phyloP scores from a whole-genome alignment of 495 filamentous ascomycete genomes.

The Cryomyces minteri region DNA sequence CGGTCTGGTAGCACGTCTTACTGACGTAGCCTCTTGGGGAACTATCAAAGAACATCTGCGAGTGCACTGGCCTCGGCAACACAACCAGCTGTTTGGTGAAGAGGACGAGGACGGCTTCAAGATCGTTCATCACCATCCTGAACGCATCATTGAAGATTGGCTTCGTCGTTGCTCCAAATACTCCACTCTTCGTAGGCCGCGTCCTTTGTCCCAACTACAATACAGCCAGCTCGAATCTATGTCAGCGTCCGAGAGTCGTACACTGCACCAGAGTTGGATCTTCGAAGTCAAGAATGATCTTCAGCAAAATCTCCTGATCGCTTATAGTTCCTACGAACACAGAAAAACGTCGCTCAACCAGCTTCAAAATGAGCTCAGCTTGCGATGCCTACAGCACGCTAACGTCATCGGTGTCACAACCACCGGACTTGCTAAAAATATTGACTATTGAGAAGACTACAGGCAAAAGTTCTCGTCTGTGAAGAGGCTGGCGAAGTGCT shows the following conservation, averaged over 20 bases:
- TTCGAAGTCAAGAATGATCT: conserved; percentile 20
- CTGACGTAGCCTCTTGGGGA: conserved; percentile 3
- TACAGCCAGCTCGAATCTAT: conserved; percentile 4
- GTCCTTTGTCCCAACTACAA: conserved; percentile 4
- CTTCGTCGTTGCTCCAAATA: background rate
- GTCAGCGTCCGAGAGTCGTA: conserved; percentile 10
- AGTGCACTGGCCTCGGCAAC: conserved; percentile 1
- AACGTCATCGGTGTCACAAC: conserved; percentile 65
- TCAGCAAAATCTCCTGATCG: conserved; percentile 16
- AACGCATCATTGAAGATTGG: conserved; percentile 5
- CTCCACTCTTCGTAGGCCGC: background rate
- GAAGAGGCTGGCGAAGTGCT: conserved; percentile 70
- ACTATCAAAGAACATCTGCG: conserved; percentile 6
- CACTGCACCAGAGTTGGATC: conserved; percentile 25
- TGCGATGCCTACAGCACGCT: conserved; percentile 30
- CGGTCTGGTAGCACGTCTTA: conserved; percentile 15
- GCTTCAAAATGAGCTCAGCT: conserved; percentile 28
- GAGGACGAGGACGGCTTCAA: conserved; percentile 17
- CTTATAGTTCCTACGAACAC: conserved; percentile 15
- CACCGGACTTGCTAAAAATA: conserved; percentile 47
- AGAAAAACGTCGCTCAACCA: conserved; percentile 19
- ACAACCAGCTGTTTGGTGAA: conserved; percentile 8
- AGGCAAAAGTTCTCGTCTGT: conserved; percentile 49
- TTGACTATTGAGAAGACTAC: conserved; percentile 40
- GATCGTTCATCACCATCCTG: conserved; percentile 2